phyloP scores from a whole-genome alignment of 345 rosid species.

The Draba incana region DNA sequence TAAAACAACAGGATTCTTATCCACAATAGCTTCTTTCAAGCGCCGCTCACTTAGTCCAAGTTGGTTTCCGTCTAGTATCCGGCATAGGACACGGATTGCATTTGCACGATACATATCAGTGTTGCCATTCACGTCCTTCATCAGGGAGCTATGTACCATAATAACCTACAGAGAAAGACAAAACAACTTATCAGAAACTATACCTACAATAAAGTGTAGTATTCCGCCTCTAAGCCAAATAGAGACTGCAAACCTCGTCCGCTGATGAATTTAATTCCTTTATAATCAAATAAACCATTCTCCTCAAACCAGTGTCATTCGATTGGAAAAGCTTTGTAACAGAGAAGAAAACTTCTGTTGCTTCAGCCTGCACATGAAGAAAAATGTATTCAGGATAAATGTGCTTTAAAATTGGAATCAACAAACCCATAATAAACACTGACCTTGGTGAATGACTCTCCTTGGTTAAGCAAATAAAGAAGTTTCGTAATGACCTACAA shows the following conservation, averaged over 20 bases:
- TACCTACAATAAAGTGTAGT: neutral
- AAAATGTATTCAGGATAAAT: neutral
- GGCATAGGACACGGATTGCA: slow-evolving; percentile 98
- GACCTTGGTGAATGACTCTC: slow-evolving; percentile 84
- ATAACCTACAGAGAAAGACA: slow-evolving; percentile 61
- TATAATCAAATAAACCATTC: slow-evolving; percentile 92
- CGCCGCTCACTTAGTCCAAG: slow-evolving; percentile 88
- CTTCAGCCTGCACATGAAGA: slow-evolving; percentile 59
- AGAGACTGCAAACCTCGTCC: slow-evolving; percentile 65
- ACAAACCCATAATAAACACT: neutral
- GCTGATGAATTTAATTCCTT: slow-evolving; percentile 87
- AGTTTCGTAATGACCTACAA: slow-evolving; percentile 82
- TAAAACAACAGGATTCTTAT: slow-evolving; percentile 96
- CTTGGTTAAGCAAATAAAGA: slow-evolving; percentile 88
- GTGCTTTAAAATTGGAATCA: neutral
- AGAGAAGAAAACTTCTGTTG: slow-evolving; percentile 90
- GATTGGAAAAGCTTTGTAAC: slow-evolving; percentile 94
- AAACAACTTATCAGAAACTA: slow-evolving; percentile 17
- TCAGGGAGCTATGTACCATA: slow-evolving; percentile 96
- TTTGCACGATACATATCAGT: slow-evolving; percentile 97
- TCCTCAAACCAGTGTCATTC: slow-evolving; percentile 80
- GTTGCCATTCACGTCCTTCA: slow-evolving; percentile 84
- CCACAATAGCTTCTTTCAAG: slow-evolving; percentile 97
- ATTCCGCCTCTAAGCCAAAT: slow-evolving; percentile 7
- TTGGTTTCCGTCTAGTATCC: slow-evolving; percentile 88